Evolutionary conservation across 176 grass and related monocot genomes (phyloP), one percentile per base, ranked within the genome.

Genomic region (Urochloa ruziziensis): DNA sequence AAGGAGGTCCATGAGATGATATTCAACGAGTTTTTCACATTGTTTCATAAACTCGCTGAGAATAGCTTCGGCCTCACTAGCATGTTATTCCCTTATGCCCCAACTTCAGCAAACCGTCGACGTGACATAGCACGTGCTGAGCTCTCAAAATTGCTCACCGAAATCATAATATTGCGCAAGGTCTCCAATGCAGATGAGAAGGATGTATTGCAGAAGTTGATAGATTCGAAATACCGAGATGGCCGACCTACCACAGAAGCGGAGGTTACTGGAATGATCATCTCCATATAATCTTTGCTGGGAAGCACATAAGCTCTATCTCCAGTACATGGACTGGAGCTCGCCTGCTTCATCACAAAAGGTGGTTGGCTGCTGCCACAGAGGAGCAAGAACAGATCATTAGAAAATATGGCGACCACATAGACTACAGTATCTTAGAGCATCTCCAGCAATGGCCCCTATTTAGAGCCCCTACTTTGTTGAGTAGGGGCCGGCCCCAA

Each of bases 1-100:
- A 89, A 75, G 7, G 89, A 94, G 44, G 73, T 92, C 1, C 76
- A 84, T 28, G 89, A 67, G 62, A 91, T 69, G 10, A 77, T 86
- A 47, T 74, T 86, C 9, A 72, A 80, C 23, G 84, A 94, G 30
- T 63, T 94, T 28, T 78, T 62, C 35, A 64, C 54, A 2, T 76
- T 85, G 19, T 78, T 91, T 6, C 71, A 72, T 12, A 70, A 94
- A 15, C 71, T 92, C 11, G 53, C 62, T 3, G 78, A 89, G 14
- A 76, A 23, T 28, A 66, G 83, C 35, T 11, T 89, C 23, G 13
- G 42, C 30, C 64, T 90, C 7, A 62, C 56, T 25, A 94, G 81
- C 49, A 33, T 89, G n/a, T 19, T 91, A 1, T 91, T 91, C 49
- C 92, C 89, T 12, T 87, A 94, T 36, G 80, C 81, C 32, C 89